phyloP scores from a whole-genome alignment of 495 filamentous ascomycete genomes.

The Penicillium parvum region DNA sequence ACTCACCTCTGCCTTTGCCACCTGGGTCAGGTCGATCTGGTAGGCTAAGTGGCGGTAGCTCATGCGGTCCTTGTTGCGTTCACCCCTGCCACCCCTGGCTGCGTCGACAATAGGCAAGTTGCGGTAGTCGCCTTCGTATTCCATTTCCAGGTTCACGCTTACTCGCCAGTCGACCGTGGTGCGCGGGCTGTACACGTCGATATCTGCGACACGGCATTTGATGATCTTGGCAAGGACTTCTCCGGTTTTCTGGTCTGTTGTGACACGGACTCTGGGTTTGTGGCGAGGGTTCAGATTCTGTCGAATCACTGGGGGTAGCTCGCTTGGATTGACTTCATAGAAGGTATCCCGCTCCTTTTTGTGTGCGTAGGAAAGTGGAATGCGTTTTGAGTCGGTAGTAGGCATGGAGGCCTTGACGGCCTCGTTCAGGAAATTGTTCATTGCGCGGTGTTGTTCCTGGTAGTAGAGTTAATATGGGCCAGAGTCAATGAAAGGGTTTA shows the following conservation, averaged over 20 bases:
- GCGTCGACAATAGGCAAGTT: slow-evolving; percentile 42
- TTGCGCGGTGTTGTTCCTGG: slow-evolving; percentile 68
- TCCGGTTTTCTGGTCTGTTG: slow-evolving; percentile 67
- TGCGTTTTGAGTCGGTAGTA: slow-evolving; percentile 43
- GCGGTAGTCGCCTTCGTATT: slow-evolving; percentile 64
- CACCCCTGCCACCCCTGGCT: slow-evolving; percentile 37
- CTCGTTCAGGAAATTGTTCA: slow-evolving; percentile 78
- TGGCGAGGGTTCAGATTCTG: slow-evolving; percentile 54
- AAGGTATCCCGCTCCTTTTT: slow-evolving; percentile 77
- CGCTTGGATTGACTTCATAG: slow-evolving; percentile 62
- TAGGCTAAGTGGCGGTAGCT: slow-evolving; percentile 82
- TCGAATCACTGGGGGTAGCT: slow-evolving; percentile 53
- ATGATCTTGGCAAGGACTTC: slow-evolving; percentile 77
- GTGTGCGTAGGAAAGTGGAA: slow-evolving; percentile 74
- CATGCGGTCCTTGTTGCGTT: slow-evolving; percentile 80
- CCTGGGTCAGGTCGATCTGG: slow-evolving; percentile 87
- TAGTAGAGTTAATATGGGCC: slow-evolving; percentile 6
- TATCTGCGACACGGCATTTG: slow-evolving; percentile 79
- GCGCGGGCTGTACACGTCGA: slow-evolving; percentile 71
- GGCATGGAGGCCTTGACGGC: slow-evolving; percentile 49
- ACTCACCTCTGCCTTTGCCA: slow-evolving; percentile 61
- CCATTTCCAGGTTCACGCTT: slow-evolving; percentile 86
- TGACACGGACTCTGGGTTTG: slow-evolving; percentile 69
- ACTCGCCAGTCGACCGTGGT: slow-evolving; percentile 78
- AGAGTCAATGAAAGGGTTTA: too few species aligned